Conservation (phyloP, 108 stramenopile species). For the Pseudonitzschia pungens region DNA sequence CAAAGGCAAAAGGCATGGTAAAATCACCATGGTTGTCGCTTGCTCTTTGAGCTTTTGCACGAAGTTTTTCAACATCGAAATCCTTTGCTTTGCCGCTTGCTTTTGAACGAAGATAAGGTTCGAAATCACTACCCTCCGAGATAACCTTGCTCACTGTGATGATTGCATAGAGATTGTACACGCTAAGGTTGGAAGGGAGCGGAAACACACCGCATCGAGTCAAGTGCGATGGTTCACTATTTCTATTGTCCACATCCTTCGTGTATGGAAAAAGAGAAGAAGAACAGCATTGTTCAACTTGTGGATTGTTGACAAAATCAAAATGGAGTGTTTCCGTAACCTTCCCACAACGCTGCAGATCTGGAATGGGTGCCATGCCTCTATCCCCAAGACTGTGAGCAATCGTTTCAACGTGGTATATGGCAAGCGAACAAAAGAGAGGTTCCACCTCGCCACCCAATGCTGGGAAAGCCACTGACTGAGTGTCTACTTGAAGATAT, state of each 20-base stretch:
- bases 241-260: conserved; percentile 2
- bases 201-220: conserved; percentile 88
- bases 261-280: conserved; percentile 68
- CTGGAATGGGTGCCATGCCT: conserved; percentile 47
- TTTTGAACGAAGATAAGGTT: conserved; percentile 36
- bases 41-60: conserved; percentile 62
- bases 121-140: conserved; percentile 59
- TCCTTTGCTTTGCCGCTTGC: conserved; percentile 20
- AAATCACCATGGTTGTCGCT: conserved; percentile 57
- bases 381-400: conserved; percentile 30
- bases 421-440: conserved; percentile 79
- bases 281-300: conserved; percentile 59
- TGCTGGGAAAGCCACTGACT: conserved; percentile 82
- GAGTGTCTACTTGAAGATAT: conserved; percentile 86
- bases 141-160: conserved; percentile 80
- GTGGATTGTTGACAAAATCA: conserved; percentile 74
- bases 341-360: conserved; percentile 66
- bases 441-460: conserved; percentile 86
- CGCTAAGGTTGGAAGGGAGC: conserved; percentile 66
- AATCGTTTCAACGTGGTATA: conserved; percentile 82
- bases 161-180: conserved; percentile 80
- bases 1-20: conserved; percentile 85
- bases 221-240: conserved; percentile 19
- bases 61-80: conserved; percentile 56
- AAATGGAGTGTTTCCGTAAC: conserved; percentile 81